phyloP scores from a whole-genome alignment of 2,329 filamentous ascomycete species.

The Fusarium graminum region DNA sequence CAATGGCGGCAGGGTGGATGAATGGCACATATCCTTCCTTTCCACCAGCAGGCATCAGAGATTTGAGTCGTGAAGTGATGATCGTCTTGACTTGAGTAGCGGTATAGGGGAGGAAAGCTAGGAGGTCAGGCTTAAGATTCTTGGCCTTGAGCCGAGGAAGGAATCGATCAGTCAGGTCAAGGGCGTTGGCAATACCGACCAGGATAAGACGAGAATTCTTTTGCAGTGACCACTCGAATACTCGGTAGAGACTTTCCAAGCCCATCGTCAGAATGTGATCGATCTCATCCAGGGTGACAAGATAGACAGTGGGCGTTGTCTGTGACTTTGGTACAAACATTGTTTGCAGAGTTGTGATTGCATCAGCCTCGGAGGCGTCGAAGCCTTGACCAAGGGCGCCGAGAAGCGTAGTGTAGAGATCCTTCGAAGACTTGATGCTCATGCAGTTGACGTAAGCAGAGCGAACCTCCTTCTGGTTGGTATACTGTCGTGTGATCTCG shows the following conservation, averaged over 20 bases:
- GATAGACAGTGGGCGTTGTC: slow-evolving; percentile 68
- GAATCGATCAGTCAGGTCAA: slow-evolving; percentile 95
- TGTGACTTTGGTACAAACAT: slow-evolving; percentile 77
- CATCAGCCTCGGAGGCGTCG: slow-evolving; percentile 74
- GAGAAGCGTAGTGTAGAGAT: slow-evolving; percentile 84
- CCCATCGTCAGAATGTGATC: slow-evolving; percentile 93
- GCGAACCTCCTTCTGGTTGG: slow-evolving; percentile 67
- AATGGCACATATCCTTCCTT: slow-evolving; percentile 80
- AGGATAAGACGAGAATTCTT: slow-evolving; percentile 83
- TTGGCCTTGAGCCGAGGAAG: slow-evolving; percentile 92
- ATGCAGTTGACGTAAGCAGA: slow-evolving; percentile 94
- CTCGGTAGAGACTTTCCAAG: slow-evolving; percentile 86
- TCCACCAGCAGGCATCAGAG: slow-evolving; percentile 70
- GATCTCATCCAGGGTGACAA: slow-evolving; percentile 95
- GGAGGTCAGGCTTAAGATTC: slow-evolving; percentile 87
- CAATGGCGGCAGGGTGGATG: slow-evolving; percentile 92
- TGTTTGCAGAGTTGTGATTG: slow-evolving; percentile 74
- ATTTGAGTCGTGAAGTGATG: slow-evolving; percentile 84
- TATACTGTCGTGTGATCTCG: slow-evolving; percentile 76
- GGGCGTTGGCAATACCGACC: slow-evolving; percentile 93
- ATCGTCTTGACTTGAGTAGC: slow-evolving; percentile 88
- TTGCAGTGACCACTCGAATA: slow-evolving; percentile 97
- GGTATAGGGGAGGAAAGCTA: slow-evolving; percentile 94
- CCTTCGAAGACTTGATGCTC: slow-evolving; percentile 89
- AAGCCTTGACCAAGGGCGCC: slow-evolving; percentile 73